Conservation (phyloP, 129 eudicot species). For the Pseudognaphalium luteoalbum region DNA sequence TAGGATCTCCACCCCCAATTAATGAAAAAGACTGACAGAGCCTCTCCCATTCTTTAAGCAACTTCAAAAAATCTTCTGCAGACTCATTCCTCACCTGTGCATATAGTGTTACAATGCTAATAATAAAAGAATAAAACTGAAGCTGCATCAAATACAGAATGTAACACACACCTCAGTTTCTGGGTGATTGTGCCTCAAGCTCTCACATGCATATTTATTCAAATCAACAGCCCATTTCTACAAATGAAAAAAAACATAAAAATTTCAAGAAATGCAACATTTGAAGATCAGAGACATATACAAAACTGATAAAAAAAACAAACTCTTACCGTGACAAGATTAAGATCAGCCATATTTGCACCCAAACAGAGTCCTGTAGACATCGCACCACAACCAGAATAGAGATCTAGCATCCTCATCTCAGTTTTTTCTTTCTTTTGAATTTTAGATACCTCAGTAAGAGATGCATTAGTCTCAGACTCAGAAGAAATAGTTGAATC, state of each 20-base stretch:
- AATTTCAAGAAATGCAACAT: background rate
- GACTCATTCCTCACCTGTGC: constrained; percentile 63
- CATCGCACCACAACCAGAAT: constrained; percentile 97
- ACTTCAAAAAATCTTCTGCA: constrained; percentile 59
- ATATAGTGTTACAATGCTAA: background rate
- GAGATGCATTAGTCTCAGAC: constrained; percentile 31
- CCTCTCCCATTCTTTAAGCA: constrained; percentile 69
- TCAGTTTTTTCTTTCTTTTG: constrained; percentile 20
- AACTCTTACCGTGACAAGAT: constrained; percentile 61
- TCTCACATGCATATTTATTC: constrained; percentile 62
- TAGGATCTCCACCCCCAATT: constrained; percentile 24
- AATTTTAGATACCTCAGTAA: constrained; percentile 9
- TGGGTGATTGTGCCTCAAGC: constrained; percentile 69
- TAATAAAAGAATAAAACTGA: background rate
- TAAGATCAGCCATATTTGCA: constrained; percentile 47
- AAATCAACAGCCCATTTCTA: constrained; percentile 89
- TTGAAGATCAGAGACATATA: background rate
- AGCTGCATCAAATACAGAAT: background rate
- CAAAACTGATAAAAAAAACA: background rate
- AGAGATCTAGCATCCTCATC: constrained; percentile 60
- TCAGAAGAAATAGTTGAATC: constrained; percentile 66
- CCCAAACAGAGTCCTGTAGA: constrained; percentile 94
- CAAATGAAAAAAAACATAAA: background rate
- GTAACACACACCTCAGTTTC: constrained; percentile 63
- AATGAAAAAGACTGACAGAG: constrained; percentile 42